Evolutionary conservation across 2,329 filamentous ascomycete genomes (phyloP), one percentile per base, ranked within the genome.

Genomic region (Nemania diffusa): DNA sequence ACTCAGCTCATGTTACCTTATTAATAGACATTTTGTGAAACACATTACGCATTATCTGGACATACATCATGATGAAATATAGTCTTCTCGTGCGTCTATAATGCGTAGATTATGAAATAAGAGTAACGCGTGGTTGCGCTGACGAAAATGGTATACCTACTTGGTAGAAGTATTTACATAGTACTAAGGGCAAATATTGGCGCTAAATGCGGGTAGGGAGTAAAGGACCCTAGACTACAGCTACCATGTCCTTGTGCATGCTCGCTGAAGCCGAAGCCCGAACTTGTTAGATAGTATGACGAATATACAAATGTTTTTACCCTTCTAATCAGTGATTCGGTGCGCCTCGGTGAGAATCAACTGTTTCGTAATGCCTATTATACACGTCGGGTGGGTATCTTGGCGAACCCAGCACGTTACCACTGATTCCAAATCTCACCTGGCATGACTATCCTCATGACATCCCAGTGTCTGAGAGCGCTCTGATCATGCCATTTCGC

Each of bases 381-480:
- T 55, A 62, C 24, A 50, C 24, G 26, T 46, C 11, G 17, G 37
- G 37, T 29, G 20, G 24, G 37, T 34, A 61, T 34, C 40, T 27
- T 29, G 40, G 15, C 27, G 27, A 58, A 52, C 15, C 22, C 8
- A 5, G 5, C 8, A 24, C 24, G 40, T 86, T 79, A 97, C 93
- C 93, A 98, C 74, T 88, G 87, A 81, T 97, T 91, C 96, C 96
- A 99, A 27, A 98, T 87, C 13, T 82, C 81, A 64, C 84, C 84
- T 0, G 94, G 94, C 69, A 98, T 73, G 2, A 97, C 94, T 0
- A 83, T 88, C 75, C 96, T 88, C 94, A 99, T 99, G 53, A 99
- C 91, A 50, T 82, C 83, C 96, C 96, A 99, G 81, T 99, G 96
- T 9, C 92, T 92, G 59, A 92, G 77, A 0, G 94, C 94, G 74